Conservation (phyloP, 805 yeast genomes). For the Geotrichum ghanense region DNA sequence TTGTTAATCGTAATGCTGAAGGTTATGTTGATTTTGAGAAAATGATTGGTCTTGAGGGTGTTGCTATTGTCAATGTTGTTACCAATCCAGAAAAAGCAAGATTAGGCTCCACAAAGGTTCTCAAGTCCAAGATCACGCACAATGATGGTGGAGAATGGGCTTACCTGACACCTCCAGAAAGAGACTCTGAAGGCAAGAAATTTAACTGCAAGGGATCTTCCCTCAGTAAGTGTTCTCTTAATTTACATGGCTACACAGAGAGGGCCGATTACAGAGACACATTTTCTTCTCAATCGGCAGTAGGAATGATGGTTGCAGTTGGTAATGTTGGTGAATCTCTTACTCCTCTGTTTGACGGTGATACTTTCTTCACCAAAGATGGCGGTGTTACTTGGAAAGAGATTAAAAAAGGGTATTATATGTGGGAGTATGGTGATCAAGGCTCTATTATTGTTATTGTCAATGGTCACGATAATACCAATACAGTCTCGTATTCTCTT, state of each 20-base stretch:
- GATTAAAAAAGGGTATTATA: conserved; percentile 55
- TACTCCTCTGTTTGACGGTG: conserved; percentile 36
- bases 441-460: conserved; percentile 79
- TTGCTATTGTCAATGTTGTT: conserved; percentile 63
- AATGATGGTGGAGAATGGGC: conserved; percentile 91
- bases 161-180: conserved; percentile 54
- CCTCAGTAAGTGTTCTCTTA: conserved; percentile 58
- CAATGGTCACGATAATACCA: conserved; percentile 44
- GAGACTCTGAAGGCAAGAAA: conserved; percentile 48
- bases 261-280: conserved; percentile 75
- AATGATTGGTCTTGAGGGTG: conserved; percentile 75
- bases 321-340: conserved; percentile 77
- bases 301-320: conserved; percentile 81
- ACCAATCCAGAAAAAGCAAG: conserved; percentile 37
- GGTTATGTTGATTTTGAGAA: conserved; percentile 90
- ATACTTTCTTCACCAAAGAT: conserved; percentile 75
- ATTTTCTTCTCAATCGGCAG: conserved; percentile 77
- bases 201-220: conserved; percentile 39
- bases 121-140: conserved; percentile 67
- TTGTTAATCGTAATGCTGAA: conserved; percentile 58
- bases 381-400: conserved; percentile 89
- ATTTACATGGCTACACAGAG: conserved; percentile 86
- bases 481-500: conserved; percentile 49
- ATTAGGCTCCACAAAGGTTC: conserved; percentile 37
- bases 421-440: conserved; percentile 96